These are phyloP conservation scores for Boletus barrowsii DNA, from an alignment of 768 basidiomycete genomes.

Conservation along the genomic window DNA sequence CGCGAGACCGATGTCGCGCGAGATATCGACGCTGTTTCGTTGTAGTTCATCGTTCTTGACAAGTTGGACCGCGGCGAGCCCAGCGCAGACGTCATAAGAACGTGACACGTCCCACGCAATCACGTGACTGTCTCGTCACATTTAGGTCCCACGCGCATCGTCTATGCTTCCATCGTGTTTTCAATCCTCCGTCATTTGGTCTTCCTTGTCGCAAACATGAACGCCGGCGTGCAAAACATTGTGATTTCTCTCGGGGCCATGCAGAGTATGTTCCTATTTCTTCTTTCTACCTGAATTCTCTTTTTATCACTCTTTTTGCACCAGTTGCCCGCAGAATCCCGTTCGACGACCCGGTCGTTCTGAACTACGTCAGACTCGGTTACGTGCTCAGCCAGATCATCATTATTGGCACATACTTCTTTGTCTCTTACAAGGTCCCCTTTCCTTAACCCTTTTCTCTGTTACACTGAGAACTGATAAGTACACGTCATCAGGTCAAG, in stretches of 20 bases:
- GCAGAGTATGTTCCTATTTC: constrained; percentile 56
- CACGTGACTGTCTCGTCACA: constrained; percentile 15
- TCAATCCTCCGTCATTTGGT: constrained; percentile 13
- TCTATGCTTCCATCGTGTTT: neutral
- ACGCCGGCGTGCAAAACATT: constrained; percentile 75
- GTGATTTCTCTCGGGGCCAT: constrained; percentile 89
- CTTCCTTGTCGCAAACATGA: constrained; percentile 47
- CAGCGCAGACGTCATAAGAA: constrained; percentile 19
- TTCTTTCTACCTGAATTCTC: neutral
- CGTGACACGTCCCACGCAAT: constrained; percentile 16
- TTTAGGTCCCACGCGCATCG: neutral
- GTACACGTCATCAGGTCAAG: constrained; percentile 63
- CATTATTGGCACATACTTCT: constrained; percentile 77
- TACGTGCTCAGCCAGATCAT: constrained; percentile 76
- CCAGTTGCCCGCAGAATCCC: constrained; percentile 88
- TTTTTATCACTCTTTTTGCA: constrained; percentile 1
- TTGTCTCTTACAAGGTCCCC: constrained; percentile 62
- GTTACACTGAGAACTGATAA: neutral
- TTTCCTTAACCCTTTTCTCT: neutral
- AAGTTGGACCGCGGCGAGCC: neutral
- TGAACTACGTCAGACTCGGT: constrained; percentile 78
- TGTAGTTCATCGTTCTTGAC: constrained; percentile 30
- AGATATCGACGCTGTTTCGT: constrained; percentile 54
- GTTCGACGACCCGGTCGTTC: constrained; percentile 81
- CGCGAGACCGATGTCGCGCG: constrained; percentile 73